Evolutionary conservation across 805 yeast species (phyloP), one percentile per base, ranked within the genome.

Genomic region (Aciculoconidium aculeatum): DNA sequence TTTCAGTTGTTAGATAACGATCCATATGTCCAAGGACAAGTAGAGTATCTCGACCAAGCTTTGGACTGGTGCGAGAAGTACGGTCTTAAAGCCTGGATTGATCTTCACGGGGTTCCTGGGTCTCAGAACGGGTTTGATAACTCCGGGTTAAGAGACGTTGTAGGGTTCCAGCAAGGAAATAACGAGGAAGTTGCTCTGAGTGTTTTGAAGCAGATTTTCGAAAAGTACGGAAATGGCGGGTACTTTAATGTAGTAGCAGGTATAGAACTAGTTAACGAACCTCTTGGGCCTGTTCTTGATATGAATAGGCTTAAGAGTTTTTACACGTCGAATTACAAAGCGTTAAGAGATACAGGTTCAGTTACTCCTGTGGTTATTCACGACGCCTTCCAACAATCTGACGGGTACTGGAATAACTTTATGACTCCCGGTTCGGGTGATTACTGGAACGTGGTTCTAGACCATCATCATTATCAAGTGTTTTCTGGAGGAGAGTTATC

Each of bases 81-180:
- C 40, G 70, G 67, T 22, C 49, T 88, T 39, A 77, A 78, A 49
- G 94, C 76, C 14, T 86, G 95, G 96, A 70, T 88, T 24, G 96
- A 90, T 55, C 58, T 88, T 47, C 97, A 88, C 53, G 96, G 96
- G 39, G 94, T 82, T n/a, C 94, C 95, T 18, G 96, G 96, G 13
- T 82, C 95, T 13, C 97, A 88, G 56, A 88, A 88, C 53, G 96
- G 96, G 9, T 90, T 86, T 49, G 97, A 88, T 57, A 88, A 88
- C 64, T 84, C 95, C 6, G 97, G 97, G 15, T 61, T 73, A 39
- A 72, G 95, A 46, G 96, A 80, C 49, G 21, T 45, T 2, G 49
- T 65, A 27, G 55, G 54, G 3, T 86, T 82, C 75, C 80, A 70
- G 46, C 49, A 67, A 25, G 67, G 63, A 18, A 64, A 68, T 34